These are phyloP conservation scores for Candida argentea DNA, from an alignment of 805 yeast genomes.

Conservation along the genomic window DNA sequence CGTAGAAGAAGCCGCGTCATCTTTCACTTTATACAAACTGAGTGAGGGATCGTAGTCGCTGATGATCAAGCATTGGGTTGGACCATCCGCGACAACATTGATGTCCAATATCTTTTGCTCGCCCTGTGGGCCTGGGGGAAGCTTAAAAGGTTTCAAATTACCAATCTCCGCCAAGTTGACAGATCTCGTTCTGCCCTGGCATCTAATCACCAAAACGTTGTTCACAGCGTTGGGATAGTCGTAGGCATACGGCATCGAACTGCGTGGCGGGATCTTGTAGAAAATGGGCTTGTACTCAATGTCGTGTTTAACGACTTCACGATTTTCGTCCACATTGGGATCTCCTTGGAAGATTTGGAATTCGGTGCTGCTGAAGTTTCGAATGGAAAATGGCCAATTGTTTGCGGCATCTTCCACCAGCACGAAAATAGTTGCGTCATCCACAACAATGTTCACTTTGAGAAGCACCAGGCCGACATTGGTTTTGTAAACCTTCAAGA, in stretches of 20 bases:
- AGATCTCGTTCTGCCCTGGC: conserved; percentile 64
- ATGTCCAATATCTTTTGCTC: conserved; percentile 59
- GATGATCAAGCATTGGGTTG: conserved; percentile 78
- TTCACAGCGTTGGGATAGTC: conserved; percentile 87
- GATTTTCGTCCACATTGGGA: conserved; percentile 60
- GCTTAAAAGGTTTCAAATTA: conserved; percentile 72
- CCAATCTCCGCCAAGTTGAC: conserved; percentile 92
- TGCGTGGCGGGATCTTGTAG: conserved; percentile 75
- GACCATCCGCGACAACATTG: conserved; percentile 94
- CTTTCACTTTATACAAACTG: conserved; percentile 58
- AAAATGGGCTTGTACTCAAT: conserved; percentile 64
- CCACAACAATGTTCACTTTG: conserved; percentile 66
- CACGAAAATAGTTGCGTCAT: conserved; percentile 72
- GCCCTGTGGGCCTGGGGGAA: conserved; percentile 38
- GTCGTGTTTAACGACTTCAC: conserved; percentile 37
- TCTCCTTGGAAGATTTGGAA: conserved; percentile 80
- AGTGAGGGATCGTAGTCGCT: conserved; percentile 71
- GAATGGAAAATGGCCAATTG: conserved; percentile 86
- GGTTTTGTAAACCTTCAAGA: conserved; percentile 56
- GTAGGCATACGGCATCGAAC: conserved; percentile 98
- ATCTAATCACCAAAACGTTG: conserved; percentile 67
- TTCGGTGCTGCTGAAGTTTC: conserved; percentile 84
- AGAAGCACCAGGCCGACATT: conserved; percentile 60
- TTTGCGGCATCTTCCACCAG: conserved; percentile 62
- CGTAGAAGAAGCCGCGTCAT: conserved; percentile 14